Conservation (phyloP, 129 eudicot genomes). For the Chrysanthemum seticuspe region DNA sequence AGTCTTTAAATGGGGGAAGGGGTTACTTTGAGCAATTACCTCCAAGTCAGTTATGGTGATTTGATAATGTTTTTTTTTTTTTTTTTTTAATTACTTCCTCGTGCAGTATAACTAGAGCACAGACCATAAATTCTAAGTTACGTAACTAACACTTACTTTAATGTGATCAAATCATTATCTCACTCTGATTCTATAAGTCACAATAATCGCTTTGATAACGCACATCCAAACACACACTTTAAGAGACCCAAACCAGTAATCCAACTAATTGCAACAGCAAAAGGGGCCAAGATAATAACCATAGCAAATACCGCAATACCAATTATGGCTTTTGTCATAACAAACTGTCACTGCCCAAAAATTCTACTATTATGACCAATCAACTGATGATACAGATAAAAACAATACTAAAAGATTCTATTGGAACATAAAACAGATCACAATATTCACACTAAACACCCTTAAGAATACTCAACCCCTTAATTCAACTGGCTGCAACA, state of each 20-base stretch:
- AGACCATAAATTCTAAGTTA: neutral
- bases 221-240: neutral
- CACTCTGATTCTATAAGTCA: neutral
- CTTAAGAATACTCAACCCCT: too few relatives aligned
- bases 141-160: neutral
- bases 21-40: too few relatives aligned
- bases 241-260: neutral
- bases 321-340: neutral
- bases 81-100: too few relatives aligned
- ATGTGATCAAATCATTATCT: neutral
- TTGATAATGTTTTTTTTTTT: too few relatives aligned
- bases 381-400: neutral
- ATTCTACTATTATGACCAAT: slow-evolving; percentile 13
- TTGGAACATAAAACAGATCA: neutral
- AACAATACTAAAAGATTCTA: neutral
- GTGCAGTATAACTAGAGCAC: too few relatives aligned
- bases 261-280: neutral
- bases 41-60: too few relatives aligned
- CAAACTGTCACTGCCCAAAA: neutral
- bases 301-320: too few relatives aligned
- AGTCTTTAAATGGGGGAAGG: too few relatives aligned
- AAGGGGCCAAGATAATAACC: neutral
- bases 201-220: neutral
- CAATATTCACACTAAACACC: too few relatives aligned
- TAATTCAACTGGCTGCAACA: too few relatives aligned